Evolutionary conservation across 1,139 yeast genomes (phyloP).

Genomic region (Suhomyces maxii): DNA sequence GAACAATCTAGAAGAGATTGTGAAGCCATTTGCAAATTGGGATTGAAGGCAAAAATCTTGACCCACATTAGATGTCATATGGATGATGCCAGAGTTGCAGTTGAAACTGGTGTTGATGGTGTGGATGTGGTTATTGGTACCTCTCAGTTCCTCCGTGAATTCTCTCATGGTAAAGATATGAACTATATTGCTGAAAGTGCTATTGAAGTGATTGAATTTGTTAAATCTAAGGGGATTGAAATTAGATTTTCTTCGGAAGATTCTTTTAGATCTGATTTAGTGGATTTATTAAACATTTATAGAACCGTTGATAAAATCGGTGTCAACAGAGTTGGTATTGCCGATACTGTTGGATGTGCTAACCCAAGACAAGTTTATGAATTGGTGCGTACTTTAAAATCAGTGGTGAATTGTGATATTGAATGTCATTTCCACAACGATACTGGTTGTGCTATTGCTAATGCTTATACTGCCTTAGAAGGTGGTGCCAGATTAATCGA

Average conservation of each 20-base stretch:
- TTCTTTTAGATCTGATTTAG: slow-evolving; percentile 95
- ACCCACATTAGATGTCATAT: slow-evolving; percentile 95
- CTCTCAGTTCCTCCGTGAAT: slow-evolving; percentile 90
- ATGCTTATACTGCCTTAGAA: slow-evolving; percentile 96
- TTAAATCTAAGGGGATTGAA: slow-evolving; percentile 95
- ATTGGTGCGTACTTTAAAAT: slow-evolving; percentile 87
- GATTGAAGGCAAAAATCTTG: slow-evolving; percentile 90
- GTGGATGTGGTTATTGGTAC: slow-evolving; percentile 99
- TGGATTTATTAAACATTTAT: slow-evolving; percentile 90
- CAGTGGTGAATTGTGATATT: slow-evolving; percentile 94
- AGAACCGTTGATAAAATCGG: slow-evolving; percentile 97
- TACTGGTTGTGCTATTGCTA: slow-evolving; percentile 98
- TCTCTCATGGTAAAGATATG: slow-evolving; percentile 98
- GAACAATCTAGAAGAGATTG: slow-evolving; percentile 93
- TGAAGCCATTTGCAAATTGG: slow-evolving; percentile 97
- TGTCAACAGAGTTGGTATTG: slow-evolving; percentile 98
- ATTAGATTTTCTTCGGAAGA: slow-evolving; percentile 97
- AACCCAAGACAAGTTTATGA: slow-evolving; percentile 99
- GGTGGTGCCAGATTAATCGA: slow-evolving; percentile 97
- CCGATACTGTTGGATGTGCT: slow-evolving; percentile 98
- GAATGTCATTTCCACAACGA: slow-evolving; percentile 99
- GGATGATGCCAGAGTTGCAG: slow-evolving; percentile 98
- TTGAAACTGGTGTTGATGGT: slow-evolving; percentile 98
- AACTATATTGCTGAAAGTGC: slow-evolving; percentile 96
- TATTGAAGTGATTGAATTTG: slow-evolving; percentile 94